These are phyloP conservation scores for Haplosporangium sp. DNA, from an alignment of 371 early-diverging fungal genomes.

Conservation along the genomic window DNA sequence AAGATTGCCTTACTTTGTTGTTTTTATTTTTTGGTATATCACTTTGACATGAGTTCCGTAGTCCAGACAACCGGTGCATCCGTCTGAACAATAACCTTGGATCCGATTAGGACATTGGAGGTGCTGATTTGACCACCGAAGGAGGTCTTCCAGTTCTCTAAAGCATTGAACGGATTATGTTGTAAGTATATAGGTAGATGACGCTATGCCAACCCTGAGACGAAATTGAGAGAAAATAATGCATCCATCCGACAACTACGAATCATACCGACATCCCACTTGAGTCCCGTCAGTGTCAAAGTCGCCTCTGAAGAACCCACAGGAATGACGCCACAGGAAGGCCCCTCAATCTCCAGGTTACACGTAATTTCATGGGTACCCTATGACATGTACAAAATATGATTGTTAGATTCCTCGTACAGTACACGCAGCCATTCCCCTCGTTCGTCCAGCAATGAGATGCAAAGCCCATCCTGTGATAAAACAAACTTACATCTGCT, in stretches of 20 bases:
- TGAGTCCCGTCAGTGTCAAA: slow-evolving; percentile 79
- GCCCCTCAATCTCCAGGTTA: slow-evolving; percentile 77
- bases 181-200: background rate
- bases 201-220: background rate
- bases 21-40: background rate
- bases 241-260: background rate
- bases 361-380: slow-evolving; percentile 77
- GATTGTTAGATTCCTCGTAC: background rate
- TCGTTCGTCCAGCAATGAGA: no score
- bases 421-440: background rate
- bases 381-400: slow-evolving; percentile 42
- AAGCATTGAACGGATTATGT: background rate
- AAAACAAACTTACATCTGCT: slow-evolving; percentile 62
- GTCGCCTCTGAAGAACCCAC: slow-evolving; percentile 71
- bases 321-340: slow-evolving; percentile 91
- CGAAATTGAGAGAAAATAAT: background rate
- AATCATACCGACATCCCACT: slow-evolving; percentile 85
- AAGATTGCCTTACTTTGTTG: background rate
- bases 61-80: slow-evolving; percentile 84
- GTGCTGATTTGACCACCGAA: slow-evolving; percentile 83
- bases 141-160: slow-evolving; percentile 63
- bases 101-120: slow-evolving; percentile 74
- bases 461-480: no score
- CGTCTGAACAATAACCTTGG: slow-evolving; percentile 71
- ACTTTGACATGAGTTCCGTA: slow-evolving; percentile 59